phyloP scores from a whole-genome alignment of 169 alveolate genomes.

The Cryptosporidium meleagridis region DNA sequence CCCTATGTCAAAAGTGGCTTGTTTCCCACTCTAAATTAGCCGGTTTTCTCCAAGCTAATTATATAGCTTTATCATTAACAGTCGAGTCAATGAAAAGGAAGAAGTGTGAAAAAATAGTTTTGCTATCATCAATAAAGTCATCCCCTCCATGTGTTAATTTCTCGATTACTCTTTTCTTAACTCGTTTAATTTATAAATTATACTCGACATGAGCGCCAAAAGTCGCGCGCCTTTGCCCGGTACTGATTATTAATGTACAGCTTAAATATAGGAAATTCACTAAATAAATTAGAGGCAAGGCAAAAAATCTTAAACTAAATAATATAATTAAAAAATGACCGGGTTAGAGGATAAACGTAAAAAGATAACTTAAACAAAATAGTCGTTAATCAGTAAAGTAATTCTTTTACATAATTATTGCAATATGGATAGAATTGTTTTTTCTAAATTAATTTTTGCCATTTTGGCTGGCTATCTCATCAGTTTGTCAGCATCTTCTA shows the following conservation, averaged over 20 bases:
- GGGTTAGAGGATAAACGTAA: constrained; percentile 1
- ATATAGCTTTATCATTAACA: too few species aligned
- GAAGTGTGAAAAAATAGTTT: too few species aligned
- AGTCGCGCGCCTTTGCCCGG: neutral
- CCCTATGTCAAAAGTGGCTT: too few species aligned
- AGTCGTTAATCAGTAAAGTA: neutral
- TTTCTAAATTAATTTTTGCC: neutral
- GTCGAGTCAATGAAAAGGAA: too few species aligned
- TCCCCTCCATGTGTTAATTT: too few species aligned
- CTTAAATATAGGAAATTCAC: neutral
- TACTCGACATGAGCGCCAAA: neutral
- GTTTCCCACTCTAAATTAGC: too few species aligned
- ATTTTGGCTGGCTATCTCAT: neutral
- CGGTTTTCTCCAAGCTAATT: too few species aligned
- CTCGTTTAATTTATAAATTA: neutral
- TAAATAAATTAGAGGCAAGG: neutral
- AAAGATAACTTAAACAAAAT: neutral
- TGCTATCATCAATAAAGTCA: too few species aligned
- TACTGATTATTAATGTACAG: neutral
- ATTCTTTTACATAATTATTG: neutral
- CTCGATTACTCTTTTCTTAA: neutral
- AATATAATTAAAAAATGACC: neutral
- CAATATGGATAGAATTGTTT: neutral
- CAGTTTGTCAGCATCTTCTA: neutral
- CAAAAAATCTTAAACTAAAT: neutral